Conservation (phyloP, 2,329 filamentous ascomycete genomes). For the Hymenoscyphus occultus region DNA sequence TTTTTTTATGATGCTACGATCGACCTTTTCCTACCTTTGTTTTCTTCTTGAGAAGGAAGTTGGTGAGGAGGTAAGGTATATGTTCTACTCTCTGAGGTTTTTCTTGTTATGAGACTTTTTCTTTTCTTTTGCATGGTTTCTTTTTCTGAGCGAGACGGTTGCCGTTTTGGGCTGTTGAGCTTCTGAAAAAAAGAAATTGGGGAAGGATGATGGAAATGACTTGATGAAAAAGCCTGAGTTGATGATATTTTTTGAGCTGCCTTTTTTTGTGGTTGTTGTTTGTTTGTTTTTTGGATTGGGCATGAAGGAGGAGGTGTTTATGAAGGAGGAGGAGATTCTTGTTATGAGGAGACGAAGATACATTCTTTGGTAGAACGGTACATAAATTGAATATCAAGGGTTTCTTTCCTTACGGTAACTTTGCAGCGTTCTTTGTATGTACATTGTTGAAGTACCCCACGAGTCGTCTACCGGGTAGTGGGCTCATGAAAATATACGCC, state of each 20-base stretch:
- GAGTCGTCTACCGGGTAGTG: no score
- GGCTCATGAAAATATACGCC: no score
- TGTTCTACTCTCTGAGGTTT: neutral
- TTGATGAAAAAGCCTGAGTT: neutral
- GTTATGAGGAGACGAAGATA: neutral
- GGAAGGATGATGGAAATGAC: neutral
- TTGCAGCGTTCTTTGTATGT: neutral
- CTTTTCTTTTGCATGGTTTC: neutral
- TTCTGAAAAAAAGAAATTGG: neutral
- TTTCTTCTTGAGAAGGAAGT: neutral
- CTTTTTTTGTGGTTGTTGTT: neutral
- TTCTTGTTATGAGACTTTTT: neutral
- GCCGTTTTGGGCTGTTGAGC: neutral
- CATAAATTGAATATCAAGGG: slow-evolving; percentile 18
- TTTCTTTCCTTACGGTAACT: slow-evolving; percentile 4
- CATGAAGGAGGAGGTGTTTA: slow-evolving; percentile 1
- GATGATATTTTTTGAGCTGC: neutral
- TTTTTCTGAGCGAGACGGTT: neutral
- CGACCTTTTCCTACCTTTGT: neutral
- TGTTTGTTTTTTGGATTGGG: neutral
- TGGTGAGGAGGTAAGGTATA: neutral
- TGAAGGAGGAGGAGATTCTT: neutral
- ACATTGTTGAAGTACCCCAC: no score
- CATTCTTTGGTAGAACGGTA: neutral
- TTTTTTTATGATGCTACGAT: slow-evolving; percentile 4